A percentile compares a stretch with the other conserved stretches of the same genome.
Evolutionary conservation across 306 rosid species (phyloP).

Genomic region (Adenanthera pavonina): DNA sequence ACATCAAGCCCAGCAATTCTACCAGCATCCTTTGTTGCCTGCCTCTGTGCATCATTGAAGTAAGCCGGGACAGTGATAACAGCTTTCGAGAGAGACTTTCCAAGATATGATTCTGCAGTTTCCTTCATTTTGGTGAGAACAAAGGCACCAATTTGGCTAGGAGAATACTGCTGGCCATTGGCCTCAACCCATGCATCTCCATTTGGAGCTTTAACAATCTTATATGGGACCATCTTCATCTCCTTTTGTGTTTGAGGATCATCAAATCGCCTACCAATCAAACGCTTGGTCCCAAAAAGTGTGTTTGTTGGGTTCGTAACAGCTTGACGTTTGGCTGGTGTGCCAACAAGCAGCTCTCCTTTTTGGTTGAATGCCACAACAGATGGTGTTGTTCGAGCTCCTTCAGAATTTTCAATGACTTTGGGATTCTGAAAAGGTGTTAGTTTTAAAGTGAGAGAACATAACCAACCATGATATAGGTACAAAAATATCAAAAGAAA

Average conservation of each 20-base stretch:
- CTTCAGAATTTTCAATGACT: constrained; percentile 17
- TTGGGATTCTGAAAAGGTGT: not conserved
- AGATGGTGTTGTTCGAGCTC: constrained; percentile 8
- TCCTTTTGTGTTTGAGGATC: constrained; percentile 17
- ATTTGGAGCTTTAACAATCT: constrained; percentile 13
- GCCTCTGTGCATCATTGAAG: constrained; percentile 12
- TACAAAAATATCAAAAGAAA: not conserved
- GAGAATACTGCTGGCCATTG: constrained; percentile 17
- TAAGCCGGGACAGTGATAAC: not conserved
- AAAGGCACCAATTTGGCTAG: constrained; percentile 4
- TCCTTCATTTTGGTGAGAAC: constrained; percentile 10
- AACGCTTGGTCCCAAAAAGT: constrained; percentile 1
- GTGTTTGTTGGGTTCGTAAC: constrained; percentile 12
- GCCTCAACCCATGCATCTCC: constrained; percentile 17
- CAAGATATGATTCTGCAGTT: constrained; percentile 12
- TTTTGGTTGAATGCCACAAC: constrained; percentile 9
- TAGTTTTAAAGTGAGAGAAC: too few species aligned
- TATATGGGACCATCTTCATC: constrained; percentile 15
- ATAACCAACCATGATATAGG: too few species aligned
- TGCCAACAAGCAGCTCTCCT: constrained; percentile 8
- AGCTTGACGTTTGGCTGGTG: constrained; percentile 12
- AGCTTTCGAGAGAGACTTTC: constrained; percentile 3
- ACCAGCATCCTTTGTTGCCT: constrained; percentile 14
- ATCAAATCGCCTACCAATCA: not conserved
- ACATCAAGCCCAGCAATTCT: constrained; percentile 8